Base-by-base conservation (phyloP, 768 basidiomycete species). In the Mycena metata region DNA sequence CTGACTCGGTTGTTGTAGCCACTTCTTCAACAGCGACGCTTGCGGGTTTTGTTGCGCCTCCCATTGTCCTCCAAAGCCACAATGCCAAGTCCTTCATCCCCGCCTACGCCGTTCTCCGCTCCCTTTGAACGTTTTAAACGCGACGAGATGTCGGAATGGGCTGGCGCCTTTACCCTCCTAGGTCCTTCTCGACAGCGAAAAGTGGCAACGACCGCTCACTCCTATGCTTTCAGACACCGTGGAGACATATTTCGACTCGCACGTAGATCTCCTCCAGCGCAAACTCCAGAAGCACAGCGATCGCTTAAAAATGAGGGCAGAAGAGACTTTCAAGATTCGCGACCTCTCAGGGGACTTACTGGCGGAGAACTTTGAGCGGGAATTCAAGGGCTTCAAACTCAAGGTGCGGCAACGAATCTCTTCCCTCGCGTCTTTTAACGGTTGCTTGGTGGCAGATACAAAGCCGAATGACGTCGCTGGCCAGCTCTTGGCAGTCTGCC, bases 171-270 rank as follows among this genome's bases (percentile, higher is more conserved):
- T 74, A 96, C 96, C 3, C 81, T 97, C 30, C 84, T 96, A 8
- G 96, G 95, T 95, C 64, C 87, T 78, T 50, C 60, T 39, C 35
- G 35, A 58, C 64, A 26, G 17, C 24, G 19, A 23, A 55, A 24
- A 55, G 56, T 58, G 51, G 36, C 69, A 60, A 64, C 30, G 30
- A 30, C 30, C 30, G 30, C 52, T 30, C 81, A 67, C 57, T 66
- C 39, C 70, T 75, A 43, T 55, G 19, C 45, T 36, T 73, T 15
- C 74, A 96, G 96, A 98, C 79, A 97, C 96, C 11, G 83, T 96
- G 78, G 96, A 98, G 80, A 98, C 96, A 0, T 98, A 92, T 76
- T 97, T 96, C 77, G 96, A 98, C 81, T 95, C 96, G 1, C 91
- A 93, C 76, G 83, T 94, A 69, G 93, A 94, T 76, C 84, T 95